Base-by-base conservation (phyloP, 495 filamentous ascomycete species). In the Penicillium parvum region DNA sequence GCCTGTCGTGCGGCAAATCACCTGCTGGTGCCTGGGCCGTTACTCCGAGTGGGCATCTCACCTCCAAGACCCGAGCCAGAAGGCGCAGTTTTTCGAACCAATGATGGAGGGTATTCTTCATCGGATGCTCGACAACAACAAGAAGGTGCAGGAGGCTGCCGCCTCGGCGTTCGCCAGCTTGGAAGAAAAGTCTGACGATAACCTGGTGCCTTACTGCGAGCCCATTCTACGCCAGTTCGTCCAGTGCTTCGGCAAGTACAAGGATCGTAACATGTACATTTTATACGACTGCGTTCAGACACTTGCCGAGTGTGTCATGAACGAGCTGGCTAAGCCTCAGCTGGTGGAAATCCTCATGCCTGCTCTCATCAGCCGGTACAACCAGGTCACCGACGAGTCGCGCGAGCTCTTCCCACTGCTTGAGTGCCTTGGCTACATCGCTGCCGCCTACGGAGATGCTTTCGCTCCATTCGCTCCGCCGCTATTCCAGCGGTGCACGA, bases 271-370 rank as follows among this genome's bases (percentile, higher is more conserved):
- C 71, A 96, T 96, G 81, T 96, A 91, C 69, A 89, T 97, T 43
- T 81, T 99, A 25, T 99, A 99, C 66, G 94, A 97, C 69, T 99
- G 92, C 66, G 86, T 99, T 34, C 92, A 99, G 66, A 97, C 94
- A 0, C 71, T 99, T 27, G 92, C 92, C 10, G 94, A 99, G 58
- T 84, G 90, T 61, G 85, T 97, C 34, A 86, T 88, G 36, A 79
- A 79, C 12, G 79, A 84, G 30, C 69, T 99, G 32, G 81, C 87
- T 7, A 75, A 81, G 51, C 85, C 87, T 3, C 78, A 89, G 40
- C 75, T 95, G 4, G 81, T 90, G 28, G 77, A 85, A 44, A 76
- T 90, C 44, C 73, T 99, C 44, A 99, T 99, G 92, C 90, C 94
- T 22, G 90, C 90, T 32, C 75, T 99, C 30, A 90, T 96, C 39